Base-by-base conservation (phyloP, 495 filamentous ascomycete genomes). In the Tuber umbilicatum region DNA sequence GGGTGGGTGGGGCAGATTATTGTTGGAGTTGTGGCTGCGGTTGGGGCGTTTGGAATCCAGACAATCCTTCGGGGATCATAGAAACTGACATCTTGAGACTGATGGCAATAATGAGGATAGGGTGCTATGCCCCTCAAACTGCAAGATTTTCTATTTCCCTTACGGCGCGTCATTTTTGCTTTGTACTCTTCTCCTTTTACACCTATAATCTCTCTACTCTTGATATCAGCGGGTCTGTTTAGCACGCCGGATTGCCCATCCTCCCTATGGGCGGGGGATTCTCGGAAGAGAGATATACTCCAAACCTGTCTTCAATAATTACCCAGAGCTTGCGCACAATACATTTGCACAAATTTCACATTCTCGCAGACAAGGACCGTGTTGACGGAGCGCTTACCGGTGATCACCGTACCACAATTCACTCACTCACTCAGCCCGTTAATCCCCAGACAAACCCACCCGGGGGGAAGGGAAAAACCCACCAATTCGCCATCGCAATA, bases 1-100 rank as follows among this genome's bases (percentile, higher is more conserved):
- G 19, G 39, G 1, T 41, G 39, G 55, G 45, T 60, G 10, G 17
- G 47, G 1, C 21, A 70, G 12, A 70, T 41, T 38, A 69, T 70
- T 14, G 40, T 55, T 12, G 77, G 68, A 7, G n/a, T 27, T 3
- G 69, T 79, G 2, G 10, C 72, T 2, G 14, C 78, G 5, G 75
- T 42, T 6, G 69, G 72, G 2, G 27, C 45, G 3, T 64, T 79
- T 17, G 75, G 72, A 31, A 14, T 47, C 16, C 69, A 35, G 31
- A 6, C 27, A 35, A 35, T 64, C 12, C 31, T 64, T 35, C 27
- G 27, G 55, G 14, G 3, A 1, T 35, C 3, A 5, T 64, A 64
- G 27, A 31, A 35, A 5, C n/a, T 35, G 7, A 60, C 9, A 10
- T 64, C 31, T 64, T 35, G 14, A 0, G 55, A 31, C 19, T 6